Evolutionary conservation across 768 basidiomycete genomes (phyloP).

Genomic region (Russula olivacea): DNA sequence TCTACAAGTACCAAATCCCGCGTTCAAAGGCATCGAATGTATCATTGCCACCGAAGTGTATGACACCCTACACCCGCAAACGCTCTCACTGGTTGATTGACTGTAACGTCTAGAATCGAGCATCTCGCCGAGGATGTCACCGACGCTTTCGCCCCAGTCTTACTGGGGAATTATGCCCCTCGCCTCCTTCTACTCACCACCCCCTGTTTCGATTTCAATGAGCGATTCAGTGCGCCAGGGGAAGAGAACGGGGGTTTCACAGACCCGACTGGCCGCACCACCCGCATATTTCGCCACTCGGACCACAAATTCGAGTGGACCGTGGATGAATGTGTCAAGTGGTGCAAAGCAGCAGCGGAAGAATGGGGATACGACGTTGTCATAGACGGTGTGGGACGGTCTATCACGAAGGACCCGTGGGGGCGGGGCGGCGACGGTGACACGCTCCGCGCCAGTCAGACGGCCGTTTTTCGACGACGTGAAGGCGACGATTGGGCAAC

Average conservation of each 20-base stretch:
- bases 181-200: constrained; percentile 72
- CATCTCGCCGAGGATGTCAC: constrained; percentile 61
- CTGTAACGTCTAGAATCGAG: constrained; percentile 53
- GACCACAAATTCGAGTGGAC: constrained; percentile 95
- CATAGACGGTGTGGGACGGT: constrained; percentile 51
- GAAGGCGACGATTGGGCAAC: constrained; percentile 33
- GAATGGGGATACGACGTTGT: constrained; percentile 73
- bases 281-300: constrained; percentile 67
- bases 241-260: constrained; percentile 41
- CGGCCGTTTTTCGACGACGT: constrained; percentile 53
- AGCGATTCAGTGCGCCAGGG: constrained; percentile 58
- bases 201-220: constrained; percentile 80
- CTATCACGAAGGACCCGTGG: constrained; percentile 61
- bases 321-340: constrained; percentile 56
- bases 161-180: constrained; percentile 78
- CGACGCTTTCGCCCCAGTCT: constrained; percentile 55
- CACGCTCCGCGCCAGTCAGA: constrained; percentile 53
- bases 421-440: constrained; percentile 56
- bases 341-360: constrained; percentile 51
- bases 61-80: constrained; percentile 28
- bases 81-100: neutral
- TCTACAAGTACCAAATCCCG: constrained; percentile 58
- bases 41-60: constrained; percentile 82
- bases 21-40: constrained; percentile 59
- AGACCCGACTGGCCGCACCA: constrained; percentile 73